A percentile compares a stretch with the other conserved stretches of the same genome.
Conservation (phyloP, 1,139 yeast species). For the Zygosaccharomyces pseudobailii region DNA sequence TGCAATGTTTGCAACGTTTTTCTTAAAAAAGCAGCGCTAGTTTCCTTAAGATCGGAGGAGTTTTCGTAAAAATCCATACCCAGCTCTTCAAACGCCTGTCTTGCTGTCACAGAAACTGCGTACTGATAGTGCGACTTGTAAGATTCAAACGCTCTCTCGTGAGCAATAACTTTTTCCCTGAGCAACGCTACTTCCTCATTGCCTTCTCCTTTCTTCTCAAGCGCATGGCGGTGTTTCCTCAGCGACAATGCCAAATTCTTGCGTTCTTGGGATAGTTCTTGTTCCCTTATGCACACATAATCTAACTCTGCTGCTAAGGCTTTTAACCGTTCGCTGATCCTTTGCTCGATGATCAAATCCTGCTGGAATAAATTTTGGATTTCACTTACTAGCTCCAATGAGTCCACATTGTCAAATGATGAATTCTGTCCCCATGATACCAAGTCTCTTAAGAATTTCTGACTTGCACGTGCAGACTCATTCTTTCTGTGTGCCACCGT, state of each 20-base stretch:
- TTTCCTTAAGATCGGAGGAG: constrained; percentile 23
- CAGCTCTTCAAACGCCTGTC: constrained; percentile 23
- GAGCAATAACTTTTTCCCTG: constrained; percentile 22
- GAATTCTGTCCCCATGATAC: constrained; percentile 24
- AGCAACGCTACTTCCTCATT: constrained; percentile 25
- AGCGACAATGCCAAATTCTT: constrained; percentile 20
- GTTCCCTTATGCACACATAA: constrained; percentile 25
- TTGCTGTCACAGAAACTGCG: constrained; percentile 22
- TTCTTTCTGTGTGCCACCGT: constrained; percentile 23
- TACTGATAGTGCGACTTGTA: constrained; percentile 23
- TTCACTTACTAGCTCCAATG: constrained; percentile 19
- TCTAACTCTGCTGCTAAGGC: constrained; percentile 20
- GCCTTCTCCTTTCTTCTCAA: constrained; percentile 23
- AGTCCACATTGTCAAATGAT: constrained; percentile 19
- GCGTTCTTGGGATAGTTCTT: constrained; percentile 21
- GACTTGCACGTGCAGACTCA: constrained; percentile 20
- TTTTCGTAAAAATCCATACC: constrained; percentile 24
- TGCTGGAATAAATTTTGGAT: constrained; percentile 23
- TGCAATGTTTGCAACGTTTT: constrained; percentile 22
- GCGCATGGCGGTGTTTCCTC: constrained; percentile 18
- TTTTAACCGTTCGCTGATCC: constrained; percentile 17
- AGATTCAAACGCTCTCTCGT: constrained; percentile 20
- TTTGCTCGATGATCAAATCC: constrained; percentile 23
- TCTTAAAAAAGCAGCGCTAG: constrained; percentile 19
- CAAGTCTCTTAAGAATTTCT: constrained; percentile 24